Evolutionary conservation across 2,329 filamentous ascomycete species (phyloP), one percentile per base, ranked within the genome.

Genomic region (Colletotrichum sp.): DNA sequence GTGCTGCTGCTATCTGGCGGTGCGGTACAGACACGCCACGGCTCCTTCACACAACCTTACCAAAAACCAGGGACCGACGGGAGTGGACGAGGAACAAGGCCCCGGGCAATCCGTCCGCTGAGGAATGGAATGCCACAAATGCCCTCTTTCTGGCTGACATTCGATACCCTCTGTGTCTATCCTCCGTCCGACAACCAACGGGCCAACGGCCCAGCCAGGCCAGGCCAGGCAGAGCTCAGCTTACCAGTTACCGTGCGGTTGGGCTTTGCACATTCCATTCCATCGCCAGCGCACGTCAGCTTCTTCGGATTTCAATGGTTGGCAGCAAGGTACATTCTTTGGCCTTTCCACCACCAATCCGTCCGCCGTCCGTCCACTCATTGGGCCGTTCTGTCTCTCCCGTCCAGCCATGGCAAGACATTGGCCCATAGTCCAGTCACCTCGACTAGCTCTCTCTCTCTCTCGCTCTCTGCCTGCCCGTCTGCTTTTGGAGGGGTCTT

Each of bases 321-420:
- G 55, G 34, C 21, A 24, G 21, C 34, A 52, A 48, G 57, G 26
- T 52, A 63, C 67, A 61, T 70, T 70, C 57, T 60, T 70, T 30
- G 55, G 13, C 57, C 24, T 13, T 61, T 30, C 8, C 55, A 24
- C n/a, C 60, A 65, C 63, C 26, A 28, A 61, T 21, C 36, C 36
- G 26, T 48, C 36, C 34, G 55, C 34, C 57, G 21, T 32, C 24
- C 18, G 14, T n/a, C 8, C 32, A 18, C 24, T n/a, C 55, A 69
- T 61, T 74, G 60, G 60, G 43, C 43, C 26, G 24, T 32, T 36
- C 66, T 72, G 72, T 75, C 72, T 68, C 64, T 61, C 39, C 12
- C 57, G 43, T 21, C 60, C 72, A 71, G 60, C 72, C 72, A 68
- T 64, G 43, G 55, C 70, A 63, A 75, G 70, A 75, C 63, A 75